Percentiles rank a stretch among this genome's conserved stretches.
Evolutionary conservation across 208 protist species (phyloP).

Genomic region (Trichomonas gallinae): DNA sequence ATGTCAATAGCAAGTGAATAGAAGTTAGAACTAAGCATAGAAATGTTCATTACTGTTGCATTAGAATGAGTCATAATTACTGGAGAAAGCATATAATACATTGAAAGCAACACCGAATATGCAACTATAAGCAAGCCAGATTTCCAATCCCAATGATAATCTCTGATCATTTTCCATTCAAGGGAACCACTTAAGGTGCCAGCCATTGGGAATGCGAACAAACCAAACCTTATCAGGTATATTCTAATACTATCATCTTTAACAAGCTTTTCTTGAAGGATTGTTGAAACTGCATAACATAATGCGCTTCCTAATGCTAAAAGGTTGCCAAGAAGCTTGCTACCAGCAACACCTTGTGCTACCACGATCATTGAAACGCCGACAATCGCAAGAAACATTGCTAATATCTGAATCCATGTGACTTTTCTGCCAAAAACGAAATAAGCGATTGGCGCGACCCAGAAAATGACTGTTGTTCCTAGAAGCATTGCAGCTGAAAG

Average conservation of each 20-base stretch:
- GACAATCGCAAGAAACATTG: neutral
- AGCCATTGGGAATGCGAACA: neutral
- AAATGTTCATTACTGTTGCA: slow-evolving; percentile 18
- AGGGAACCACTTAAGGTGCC: neutral
- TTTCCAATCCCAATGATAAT: neutral
- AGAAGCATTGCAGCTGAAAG: neutral
- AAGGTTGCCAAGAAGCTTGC: neutral
- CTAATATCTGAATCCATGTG: neutral
- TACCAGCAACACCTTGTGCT: neutral
- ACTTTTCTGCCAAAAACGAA: neutral
- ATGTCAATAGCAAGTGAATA: neutral
- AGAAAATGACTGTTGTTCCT: neutral
- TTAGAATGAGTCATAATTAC: neutral
- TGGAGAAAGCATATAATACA: neutral
- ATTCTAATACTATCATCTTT: neutral
- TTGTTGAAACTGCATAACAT: neutral
- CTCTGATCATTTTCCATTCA: neutral
- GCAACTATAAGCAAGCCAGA: neutral
- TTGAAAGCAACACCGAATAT: neutral
- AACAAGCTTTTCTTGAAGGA: neutral
- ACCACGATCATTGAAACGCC: neutral
- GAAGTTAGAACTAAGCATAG: neutral
- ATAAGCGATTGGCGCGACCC: neutral
- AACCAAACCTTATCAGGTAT: neutral
- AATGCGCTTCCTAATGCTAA: neutral